These are phyloP conservation scores for Metroxylon sagu DNA, from an alignment of 176 grass and related monocot genomes.

Conservation along the genomic window DNA sequence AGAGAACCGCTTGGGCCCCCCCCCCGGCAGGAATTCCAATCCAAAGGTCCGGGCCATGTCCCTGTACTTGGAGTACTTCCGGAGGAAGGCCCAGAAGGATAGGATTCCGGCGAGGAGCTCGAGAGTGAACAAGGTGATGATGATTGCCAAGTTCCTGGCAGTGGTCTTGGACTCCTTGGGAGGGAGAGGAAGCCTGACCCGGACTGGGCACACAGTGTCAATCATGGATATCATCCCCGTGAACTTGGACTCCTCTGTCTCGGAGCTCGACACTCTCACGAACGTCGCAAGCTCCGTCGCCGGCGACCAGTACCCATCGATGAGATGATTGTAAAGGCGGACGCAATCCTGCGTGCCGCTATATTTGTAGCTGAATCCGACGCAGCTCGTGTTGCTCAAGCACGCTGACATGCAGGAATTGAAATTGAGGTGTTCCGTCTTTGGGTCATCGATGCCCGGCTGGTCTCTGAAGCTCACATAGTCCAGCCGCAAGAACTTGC, in stretches of 20 bases:
- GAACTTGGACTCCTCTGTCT: constrained; percentile 36
- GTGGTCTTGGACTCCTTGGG: constrained; percentile 30
- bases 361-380: constrained; percentile 73
- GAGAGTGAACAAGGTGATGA: constrained; percentile 50
- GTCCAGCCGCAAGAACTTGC: constrained; percentile 66
- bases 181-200: constrained; percentile 38
- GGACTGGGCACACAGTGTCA: constrained; percentile 63
- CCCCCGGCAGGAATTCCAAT: constrained; percentile 68
- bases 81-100: constrained; percentile 92
- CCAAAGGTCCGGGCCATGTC: constrained; percentile 89
- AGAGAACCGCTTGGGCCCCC: constrained; percentile 72
- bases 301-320: constrained; percentile 67
- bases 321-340: constrained; percentile 6
- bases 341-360: constrained; percentile 42
- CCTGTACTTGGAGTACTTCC: constrained; percentile 90
- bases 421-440: constrained; percentile 33
- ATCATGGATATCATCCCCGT: constrained; percentile 69
- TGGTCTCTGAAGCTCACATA: constrained; percentile 40
- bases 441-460: rapidly evolving
- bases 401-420: constrained; percentile 1
- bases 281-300: constrained; percentile 49
- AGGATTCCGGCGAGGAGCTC: constrained; percentile 72
- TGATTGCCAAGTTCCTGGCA: constrained; percentile 56
- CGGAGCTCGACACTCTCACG: constrained; percentile 30
- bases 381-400: constrained; percentile 6